Conservation (phyloP, 2,329 filamentous ascomycete genomes). For the Aspergillus brasiliensis region DNA sequence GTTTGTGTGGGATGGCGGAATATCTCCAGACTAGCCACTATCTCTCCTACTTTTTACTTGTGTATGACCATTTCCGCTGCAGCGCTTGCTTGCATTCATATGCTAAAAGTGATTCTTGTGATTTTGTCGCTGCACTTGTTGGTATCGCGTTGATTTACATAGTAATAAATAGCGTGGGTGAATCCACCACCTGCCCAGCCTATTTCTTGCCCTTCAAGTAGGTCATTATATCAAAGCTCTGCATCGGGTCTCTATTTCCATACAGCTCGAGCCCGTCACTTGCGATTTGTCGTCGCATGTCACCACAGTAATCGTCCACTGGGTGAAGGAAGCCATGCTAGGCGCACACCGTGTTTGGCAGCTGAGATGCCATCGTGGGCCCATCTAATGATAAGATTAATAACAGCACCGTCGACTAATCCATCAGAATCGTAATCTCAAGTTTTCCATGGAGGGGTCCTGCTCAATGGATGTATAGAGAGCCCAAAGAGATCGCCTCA, state of each 20-base stretch:
- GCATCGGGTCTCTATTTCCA: slow-evolving; percentile 74
- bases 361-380: slow-evolving; percentile 74
- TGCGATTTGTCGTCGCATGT: slow-evolving; percentile 70
- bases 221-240: slow-evolving; percentile 78
- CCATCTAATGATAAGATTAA: slow-evolving; percentile 87
- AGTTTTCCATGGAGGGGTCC: neutral
- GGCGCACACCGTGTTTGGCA: slow-evolving; percentile 71
- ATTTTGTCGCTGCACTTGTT: slow-evolving; percentile 89
- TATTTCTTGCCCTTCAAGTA: slow-evolving; percentile 92
- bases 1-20: neutral
- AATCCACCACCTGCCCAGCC: slow-evolving; percentile 81
- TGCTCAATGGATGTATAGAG: slow-evolving; percentile 44
- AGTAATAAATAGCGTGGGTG: slow-evolving; percentile 86
- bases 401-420: slow-evolving; percentile 72
- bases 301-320: slow-evolving; percentile 76
- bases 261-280: slow-evolving; percentile 58
- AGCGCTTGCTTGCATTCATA: slow-evolving; percentile 86
- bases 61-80: slow-evolving; percentile 67
- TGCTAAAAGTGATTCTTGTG: slow-evolving; percentile 92
- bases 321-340: slow-evolving; percentile 84
- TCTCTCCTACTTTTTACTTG: too few species aligned
- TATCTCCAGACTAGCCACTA: slow-evolving; percentile 37
- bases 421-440: slow-evolving; percentile 17
- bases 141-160: slow-evolving; percentile 86
- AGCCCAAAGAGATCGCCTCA: slow-evolving; percentile 91